Conservation (phyloP, 164 flowering plant species). For the Echeveria elegans region DNA sequence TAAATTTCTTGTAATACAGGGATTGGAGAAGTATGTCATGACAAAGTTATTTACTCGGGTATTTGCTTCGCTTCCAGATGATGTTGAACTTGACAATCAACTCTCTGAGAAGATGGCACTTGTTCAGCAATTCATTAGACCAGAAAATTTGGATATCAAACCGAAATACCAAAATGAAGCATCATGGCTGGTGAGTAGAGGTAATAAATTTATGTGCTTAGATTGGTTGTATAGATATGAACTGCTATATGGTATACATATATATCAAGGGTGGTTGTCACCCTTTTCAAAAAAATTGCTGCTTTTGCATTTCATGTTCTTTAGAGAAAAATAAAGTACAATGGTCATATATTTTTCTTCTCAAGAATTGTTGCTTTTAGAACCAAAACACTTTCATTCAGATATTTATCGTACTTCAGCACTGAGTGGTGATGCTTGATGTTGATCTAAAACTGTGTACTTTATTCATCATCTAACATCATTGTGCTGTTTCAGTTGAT, state of each 20-base stretch:
- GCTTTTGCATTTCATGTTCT: neutral
- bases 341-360: neutral
- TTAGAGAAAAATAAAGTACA: neutral
- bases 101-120: constrained; percentile 77
- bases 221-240: neutral
- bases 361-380: neutral
- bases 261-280: no score
- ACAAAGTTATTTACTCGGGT: constrained; percentile 86
- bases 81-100: constrained; percentile 58
- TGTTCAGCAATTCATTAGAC: constrained; percentile 81
- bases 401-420: neutral
- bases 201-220: neutral
- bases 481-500: no score
- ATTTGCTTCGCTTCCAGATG: constrained; percentile 86
- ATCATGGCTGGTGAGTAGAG: constrained; percentile 81
- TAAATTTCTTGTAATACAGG: constrained; percentile 36
- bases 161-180: constrained; percentile 81
- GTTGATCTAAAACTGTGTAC: no score
- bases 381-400: neutral
- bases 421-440: neutral
- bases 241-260: neutral
- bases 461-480: neutral
- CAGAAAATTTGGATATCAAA: constrained; percentile 82
- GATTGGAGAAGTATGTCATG: constrained; percentile 97
- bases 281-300: no score